These are phyloP conservation scores for Camellia lanceoleosa DNA, from an alignment of 148 eudicot species.

Conservation along the genomic window DNA sequence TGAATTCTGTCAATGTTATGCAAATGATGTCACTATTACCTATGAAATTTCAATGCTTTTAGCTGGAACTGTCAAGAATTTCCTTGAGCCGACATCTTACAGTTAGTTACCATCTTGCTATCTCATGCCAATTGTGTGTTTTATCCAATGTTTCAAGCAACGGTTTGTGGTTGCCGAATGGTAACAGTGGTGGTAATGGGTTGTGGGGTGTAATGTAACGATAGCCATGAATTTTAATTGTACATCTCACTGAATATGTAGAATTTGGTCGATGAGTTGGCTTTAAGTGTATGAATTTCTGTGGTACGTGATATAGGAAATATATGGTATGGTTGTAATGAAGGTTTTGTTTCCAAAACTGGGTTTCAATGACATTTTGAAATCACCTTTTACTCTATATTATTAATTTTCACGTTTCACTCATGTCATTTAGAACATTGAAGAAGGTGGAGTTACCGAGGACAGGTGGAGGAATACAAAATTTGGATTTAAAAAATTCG, in stretches of 20 bases:
- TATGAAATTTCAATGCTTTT: background rate
- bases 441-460: background rate
- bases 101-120: background rate
- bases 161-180: no score
- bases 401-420: background rate
- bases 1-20: background rate
- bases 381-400: background rate
- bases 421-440: background rate
- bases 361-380: background rate
- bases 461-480: background rate
- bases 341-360: background rate
- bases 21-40: background rate
- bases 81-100: background rate
- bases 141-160: background rate
- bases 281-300: background rate
- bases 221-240: background rate
- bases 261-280: background rate
- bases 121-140: background rate
- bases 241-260: background rate
- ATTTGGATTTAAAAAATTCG: background rate
- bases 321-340: background rate
- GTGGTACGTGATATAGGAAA: background rate
- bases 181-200: no score
- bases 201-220: no score
- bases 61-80: background rate